Conservation (phyloP, 2,329 filamentous ascomycete genomes). For the Aspergillus ruber region DNA sequence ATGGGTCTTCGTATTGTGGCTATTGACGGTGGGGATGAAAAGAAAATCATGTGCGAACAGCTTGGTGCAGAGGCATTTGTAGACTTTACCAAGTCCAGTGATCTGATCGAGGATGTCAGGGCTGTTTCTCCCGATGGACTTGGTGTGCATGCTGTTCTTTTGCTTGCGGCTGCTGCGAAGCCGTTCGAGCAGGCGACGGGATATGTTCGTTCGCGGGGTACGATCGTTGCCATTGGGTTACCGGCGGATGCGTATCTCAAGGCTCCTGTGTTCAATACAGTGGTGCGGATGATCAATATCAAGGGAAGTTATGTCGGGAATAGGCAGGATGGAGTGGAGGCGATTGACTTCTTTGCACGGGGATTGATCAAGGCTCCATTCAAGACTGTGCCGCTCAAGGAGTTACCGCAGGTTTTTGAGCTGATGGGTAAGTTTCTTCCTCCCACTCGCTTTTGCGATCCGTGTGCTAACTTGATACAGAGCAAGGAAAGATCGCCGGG, state of each 20-base stretch:
- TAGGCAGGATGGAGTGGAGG: conserved; percentile 78
- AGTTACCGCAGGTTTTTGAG: conserved; percentile 70
- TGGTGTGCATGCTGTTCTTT: conserved; percentile 79
- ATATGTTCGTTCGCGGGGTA: conserved; percentile 73
- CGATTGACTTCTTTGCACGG: conserved; percentile 71
- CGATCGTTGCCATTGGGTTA: conserved; percentile 82
- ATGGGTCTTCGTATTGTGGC: conserved; percentile 79
- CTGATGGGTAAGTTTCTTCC: conserved; percentile 46
- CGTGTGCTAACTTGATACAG: not conserved
- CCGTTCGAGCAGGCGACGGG: conserved; percentile 91
- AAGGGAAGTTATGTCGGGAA: conserved; percentile 93
- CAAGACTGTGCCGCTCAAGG: conserved; percentile 72
- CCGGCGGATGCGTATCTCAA: conserved; percentile 72
- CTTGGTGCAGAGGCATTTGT: conserved; percentile 68
- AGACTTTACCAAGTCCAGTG: conserved; percentile 70
- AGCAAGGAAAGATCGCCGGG: conserved; percentile 6
- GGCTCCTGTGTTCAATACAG: conserved; percentile 83
- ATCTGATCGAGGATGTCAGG: conserved; percentile 79
- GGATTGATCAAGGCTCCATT: conserved; percentile 69
- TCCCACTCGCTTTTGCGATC: not conserved
- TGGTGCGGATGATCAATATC: conserved; percentile 85
- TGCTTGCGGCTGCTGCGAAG: conserved; percentile 81
- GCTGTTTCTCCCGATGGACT: conserved; percentile 70
- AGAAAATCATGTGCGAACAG: conserved; percentile 58
- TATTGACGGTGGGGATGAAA: conserved; percentile 78